Conservation (phyloP, 179 eudicot species). For the Spinacia oleracea region DNA sequence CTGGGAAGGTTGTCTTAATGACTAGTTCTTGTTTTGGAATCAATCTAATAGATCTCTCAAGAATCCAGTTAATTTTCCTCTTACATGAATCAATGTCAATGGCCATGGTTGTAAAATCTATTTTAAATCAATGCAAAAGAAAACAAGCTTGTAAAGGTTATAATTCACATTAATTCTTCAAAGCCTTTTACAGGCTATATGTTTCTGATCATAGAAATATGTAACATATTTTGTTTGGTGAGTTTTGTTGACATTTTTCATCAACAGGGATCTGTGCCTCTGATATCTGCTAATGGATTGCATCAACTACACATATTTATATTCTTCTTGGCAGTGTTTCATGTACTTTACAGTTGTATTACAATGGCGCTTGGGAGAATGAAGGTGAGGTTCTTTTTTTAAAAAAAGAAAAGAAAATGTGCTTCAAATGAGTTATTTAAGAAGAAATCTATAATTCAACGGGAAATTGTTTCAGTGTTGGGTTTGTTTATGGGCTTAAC, state of each 20-base stretch:
- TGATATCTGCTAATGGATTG: constrained; percentile 65
- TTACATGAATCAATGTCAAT: not conserved
- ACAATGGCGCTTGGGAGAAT: constrained; percentile 85
- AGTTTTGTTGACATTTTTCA: constrained; percentile 8
- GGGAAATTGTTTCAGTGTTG: not conserved
- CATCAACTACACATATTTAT: constrained; percentile 96
- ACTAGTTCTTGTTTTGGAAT: not conserved
- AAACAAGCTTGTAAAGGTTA: not conserved
- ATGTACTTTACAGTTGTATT: constrained; percentile 69
- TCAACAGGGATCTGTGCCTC: constrained; percentile 69
- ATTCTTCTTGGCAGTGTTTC: constrained; percentile 94
- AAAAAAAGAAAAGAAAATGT: no score
- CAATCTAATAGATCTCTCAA: not conserved
- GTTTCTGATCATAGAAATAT: not conserved
- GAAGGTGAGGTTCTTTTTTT: constrained; percentile 54
- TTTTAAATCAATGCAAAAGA: not conserved
- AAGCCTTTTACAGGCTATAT: not conserved
- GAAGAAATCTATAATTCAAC: not conserved
- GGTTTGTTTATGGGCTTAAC: not conserved
- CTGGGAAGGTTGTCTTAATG: not conserved
- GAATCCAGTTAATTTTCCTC: not conserved
- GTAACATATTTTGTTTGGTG: not conserved
- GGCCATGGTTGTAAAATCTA: not conserved
- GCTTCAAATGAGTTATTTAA: not conserved
- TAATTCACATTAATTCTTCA: not conserved